Evolutionary conservation across 169 alveolate species (phyloP).

Genomic region (Plasmodium billcollinsi): DNA sequence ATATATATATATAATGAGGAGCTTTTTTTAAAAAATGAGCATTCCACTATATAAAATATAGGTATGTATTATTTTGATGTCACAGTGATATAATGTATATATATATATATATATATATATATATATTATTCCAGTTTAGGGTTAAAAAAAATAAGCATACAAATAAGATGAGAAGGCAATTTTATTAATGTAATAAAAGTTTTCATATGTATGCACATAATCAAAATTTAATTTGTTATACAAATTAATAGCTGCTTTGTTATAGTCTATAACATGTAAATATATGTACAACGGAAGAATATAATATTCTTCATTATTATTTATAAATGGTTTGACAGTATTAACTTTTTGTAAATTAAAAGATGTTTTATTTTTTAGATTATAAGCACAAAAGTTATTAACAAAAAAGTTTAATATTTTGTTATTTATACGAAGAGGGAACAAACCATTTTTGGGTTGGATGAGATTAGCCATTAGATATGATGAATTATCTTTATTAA

Average conservation of each 20-base stretch:
- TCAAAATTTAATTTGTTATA: constrained; percentile 65
- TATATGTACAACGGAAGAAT: constrained; percentile 44
- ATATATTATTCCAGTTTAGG: not conserved
- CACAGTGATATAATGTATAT: not conserved
- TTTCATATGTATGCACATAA: constrained; percentile 56
- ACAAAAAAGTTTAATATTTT: constrained; percentile 52
- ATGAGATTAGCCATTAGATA: not conserved
- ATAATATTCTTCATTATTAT: constrained; percentile 15
- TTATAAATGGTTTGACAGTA: not conserved
- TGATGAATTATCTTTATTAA: not conserved
- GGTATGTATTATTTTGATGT: too few relatives aligned
- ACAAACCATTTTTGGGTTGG: constrained; percentile 11
- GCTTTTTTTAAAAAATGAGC: too few relatives aligned
- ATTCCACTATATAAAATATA: too few relatives aligned
- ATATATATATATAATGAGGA: too few relatives aligned
- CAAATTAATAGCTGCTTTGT: constrained; percentile 72
- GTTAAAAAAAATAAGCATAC: constrained; percentile 61
- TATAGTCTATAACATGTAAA: constrained; percentile 69
- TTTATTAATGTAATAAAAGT: constrained; percentile 70
- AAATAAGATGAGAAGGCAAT: constrained; percentile 52
- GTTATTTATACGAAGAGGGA: constrained; percentile 1
- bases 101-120: not conserved
- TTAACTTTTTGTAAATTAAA: constrained; percentile 23
- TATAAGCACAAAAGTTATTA: constrained; percentile 47
- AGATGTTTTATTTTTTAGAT: constrained; percentile 42